Evolutionary conservation across 2,329 filamentous ascomycete species (phyloP).

Genomic region (Hypoxylon rubiginosum): DNA sequence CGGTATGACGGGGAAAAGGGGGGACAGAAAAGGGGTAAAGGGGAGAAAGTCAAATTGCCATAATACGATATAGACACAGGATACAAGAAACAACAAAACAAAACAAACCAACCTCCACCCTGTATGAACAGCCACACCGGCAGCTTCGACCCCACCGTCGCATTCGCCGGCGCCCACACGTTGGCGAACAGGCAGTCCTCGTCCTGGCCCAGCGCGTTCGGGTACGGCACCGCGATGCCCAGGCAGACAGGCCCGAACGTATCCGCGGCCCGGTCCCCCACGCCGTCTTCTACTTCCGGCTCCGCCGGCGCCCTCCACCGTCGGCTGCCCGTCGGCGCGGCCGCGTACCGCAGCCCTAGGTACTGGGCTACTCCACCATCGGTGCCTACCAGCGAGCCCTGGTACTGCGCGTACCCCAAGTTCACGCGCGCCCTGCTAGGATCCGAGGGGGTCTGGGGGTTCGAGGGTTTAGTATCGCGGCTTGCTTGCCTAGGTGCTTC

Average conservation of each 20-base stretch:
- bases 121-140: constrained; percentile 69
- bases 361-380: constrained; percentile 58
- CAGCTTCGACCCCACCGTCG: constrained; percentile 58
- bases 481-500: not conserved
- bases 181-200: constrained; percentile 63
- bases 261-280: constrained; percentile 54
- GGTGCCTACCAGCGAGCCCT: constrained; percentile 54
- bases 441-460: constrained; percentile 33
- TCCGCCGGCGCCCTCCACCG: constrained; percentile 65
- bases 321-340: constrained; percentile 63
- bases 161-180: constrained; percentile 59
- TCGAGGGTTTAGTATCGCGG: constrained; percentile 3
- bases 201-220: constrained; percentile 46
- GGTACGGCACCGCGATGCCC: constrained; percentile 53
- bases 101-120: constrained; percentile 42
- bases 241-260: constrained; percentile 63
- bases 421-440: constrained; percentile 50
- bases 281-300: constrained; percentile 52
- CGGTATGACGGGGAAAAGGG: no score
- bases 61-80: not conserved
- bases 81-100: not conserved
- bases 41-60: not conserved
- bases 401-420: constrained; percentile 62
- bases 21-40: not conserved
- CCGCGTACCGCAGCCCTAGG: constrained; percentile 65